Base-by-base conservation (phyloP, 495 filamentous ascomycete genomes). In the Aspergillus mulundensis region DNA sequence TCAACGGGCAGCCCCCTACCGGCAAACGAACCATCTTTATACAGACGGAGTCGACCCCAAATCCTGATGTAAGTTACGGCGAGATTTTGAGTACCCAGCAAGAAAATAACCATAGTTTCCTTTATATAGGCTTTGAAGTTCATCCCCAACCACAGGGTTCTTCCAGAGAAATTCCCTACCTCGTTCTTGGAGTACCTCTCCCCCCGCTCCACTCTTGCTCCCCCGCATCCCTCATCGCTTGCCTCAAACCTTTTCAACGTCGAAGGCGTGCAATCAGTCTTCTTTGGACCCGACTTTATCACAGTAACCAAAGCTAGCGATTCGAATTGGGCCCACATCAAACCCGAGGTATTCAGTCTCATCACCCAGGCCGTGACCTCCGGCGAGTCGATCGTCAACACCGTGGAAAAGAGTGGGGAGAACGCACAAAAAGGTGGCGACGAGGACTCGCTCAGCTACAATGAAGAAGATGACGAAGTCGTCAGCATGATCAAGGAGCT, bases 401-500 rank as follows among this genome's bases (percentile, higher is more conserved):
- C 85, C 0, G 77, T 85, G 5, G 88, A 87, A 60, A 79, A 79
- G 53, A 82, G 76, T 42, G 79, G 75, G 15, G 76, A 79, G 15
- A 64, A 70, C 28, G 81, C 81, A 0, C 81, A 87, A 55, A 80
- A 79, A 43, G 77, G 77, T 5, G 77, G 67, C 8, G 78, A 82
- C 61, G 67, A 70, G 28, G 88, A 95, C 63, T 90, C 84, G 42
- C 76, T 95, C 25, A 76, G 75, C 40, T 95, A 87, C 65, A 82
- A 91, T 60, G 90, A 93, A 63, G 85, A 91, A 45, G 94, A 98
- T 64, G 87, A 85, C 58, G 94, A 98, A 70, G 90, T 96, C 10
- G 85, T 97, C 24, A 85, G 89, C 53, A 97, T 97, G 94, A 96
- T 98, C 70, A 96, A 97, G 73, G 94, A 98, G 74, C 73, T 98